Base-by-base conservation (phyloP, 2,329 filamentous ascomycete species). In the Epichloe sylvatica region DNA sequence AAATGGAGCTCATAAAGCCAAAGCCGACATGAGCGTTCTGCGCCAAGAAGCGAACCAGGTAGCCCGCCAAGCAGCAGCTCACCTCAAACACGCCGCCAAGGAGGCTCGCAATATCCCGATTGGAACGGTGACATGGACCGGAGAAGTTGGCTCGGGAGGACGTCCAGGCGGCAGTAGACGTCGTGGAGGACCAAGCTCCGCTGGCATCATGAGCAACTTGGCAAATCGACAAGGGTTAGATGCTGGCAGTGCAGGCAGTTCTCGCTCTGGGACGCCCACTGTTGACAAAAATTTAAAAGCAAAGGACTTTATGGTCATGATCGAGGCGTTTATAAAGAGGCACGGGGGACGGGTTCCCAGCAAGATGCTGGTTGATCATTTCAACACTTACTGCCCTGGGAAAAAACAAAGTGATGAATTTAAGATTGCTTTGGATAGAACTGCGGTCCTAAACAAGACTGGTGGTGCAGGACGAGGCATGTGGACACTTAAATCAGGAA, bases 41-140 rank as follows among this genome's bases (percentile, higher is more conserved):
- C 83, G 87, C 56, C 78, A 81, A 9, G 89, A 96, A 66, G 91
- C 91, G 0, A 83, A 84, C 59, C 78, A 80, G 37, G 80, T 94
- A 3, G 90, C 89, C 3, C 79, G 83, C 0, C 73, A 85, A 59
- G 90, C 91, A 2, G 87, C 87, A 0, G 77, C 77, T 21, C 83
- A 87, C 55, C 77, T 97, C 2, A 79, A 81, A 33, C 79, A 79
- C 52, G 82, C 88, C 9, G 81, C 79, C 40, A 79, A 90, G 60
- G 75, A 83, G 33, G 88, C 90, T 3, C 76, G 80, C 11, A 75
- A 72, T 8, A 72, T 91, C 1, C 86, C 86, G 0, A 82, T 88
- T 34, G 91, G 91, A 7, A 88, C 86, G 0, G 86, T 92, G 8
- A 96, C 91, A 1, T 97, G 91, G 91, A 97, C 91, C 0, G 91